A percentile compares a stretch with the other conserved stretches of the same genome.
Conservation (phyloP, 2,329 filamentous ascomycete species). For the Rhexocercosporidium sp. region DNA sequence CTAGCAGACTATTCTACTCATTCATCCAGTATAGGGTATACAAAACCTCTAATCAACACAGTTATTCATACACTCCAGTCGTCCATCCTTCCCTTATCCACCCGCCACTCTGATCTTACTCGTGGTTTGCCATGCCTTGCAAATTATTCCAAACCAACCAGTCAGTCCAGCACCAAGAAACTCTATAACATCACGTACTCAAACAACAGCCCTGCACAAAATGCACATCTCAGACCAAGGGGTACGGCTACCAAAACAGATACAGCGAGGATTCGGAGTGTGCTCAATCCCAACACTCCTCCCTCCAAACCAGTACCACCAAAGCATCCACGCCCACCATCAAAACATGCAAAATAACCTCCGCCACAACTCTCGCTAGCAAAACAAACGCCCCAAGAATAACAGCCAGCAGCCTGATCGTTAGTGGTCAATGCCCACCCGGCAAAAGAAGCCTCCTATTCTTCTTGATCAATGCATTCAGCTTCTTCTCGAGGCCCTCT, state of each 20-base stretch:
- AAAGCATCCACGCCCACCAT: slow-evolving; percentile 9
- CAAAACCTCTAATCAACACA: background rate
- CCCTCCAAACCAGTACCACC: slow-evolving; percentile 5
- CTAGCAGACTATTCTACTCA: background rate
- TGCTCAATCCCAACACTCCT: slow-evolving; percentile 14
- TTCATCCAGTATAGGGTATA: background rate
- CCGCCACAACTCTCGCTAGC: slow-evolving; percentile 10
- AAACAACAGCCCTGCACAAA: background rate
- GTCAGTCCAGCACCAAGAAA: background rate
- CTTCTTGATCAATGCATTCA: slow-evolving; percentile 64
- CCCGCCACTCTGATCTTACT: background rate
- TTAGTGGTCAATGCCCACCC: slow-evolving; percentile 38
- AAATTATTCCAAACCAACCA: background rate
- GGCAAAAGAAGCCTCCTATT: slow-evolving; percentile 60
- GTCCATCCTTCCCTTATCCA: background rate
- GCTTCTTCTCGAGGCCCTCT: slow-evolving; percentile 65
- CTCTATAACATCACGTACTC: background rate
- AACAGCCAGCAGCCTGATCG: slow-evolving; percentile 10
- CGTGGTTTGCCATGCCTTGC: background rate
- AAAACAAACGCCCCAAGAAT: slow-evolving; percentile 15
- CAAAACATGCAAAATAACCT: slow-evolving; percentile 15
- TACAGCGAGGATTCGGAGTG: background rate
- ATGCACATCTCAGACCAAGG: background rate
- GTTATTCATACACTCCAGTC: background rate
- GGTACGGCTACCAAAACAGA: background rate